Evolutionary conservation across 2,329 filamentous ascomycete genomes (phyloP), one percentile per base, ranked within the genome.

Genomic region (Colletotrichum magnum): DNA sequence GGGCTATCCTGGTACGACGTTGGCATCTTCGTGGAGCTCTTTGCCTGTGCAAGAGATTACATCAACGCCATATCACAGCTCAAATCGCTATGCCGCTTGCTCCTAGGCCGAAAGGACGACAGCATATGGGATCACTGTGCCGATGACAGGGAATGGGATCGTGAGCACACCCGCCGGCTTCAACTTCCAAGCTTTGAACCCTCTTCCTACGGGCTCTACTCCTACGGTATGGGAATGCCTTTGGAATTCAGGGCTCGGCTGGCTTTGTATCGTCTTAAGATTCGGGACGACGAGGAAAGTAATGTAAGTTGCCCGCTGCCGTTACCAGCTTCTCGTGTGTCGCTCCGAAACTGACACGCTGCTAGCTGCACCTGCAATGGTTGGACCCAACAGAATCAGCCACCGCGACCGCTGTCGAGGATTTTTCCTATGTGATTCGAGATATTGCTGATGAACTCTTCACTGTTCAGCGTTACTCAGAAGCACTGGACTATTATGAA

Each of bases 61-160:
- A 80, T 85, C 6, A 86, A 91, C 72, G 94, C 93, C 3, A 87
- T 97, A 3, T 79, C 80, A 32, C 88, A 92, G 71, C 84, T 97
- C 13, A 96, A 93, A 77, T 85, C 85, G 2, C 80, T 97, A 16
- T 89, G 92, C 24, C 87, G 97, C 65, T 97, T 94, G 94, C 85
- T 97, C 63, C 84, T 97, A 47, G 93, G 93, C 9, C 90, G 96
- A 57, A 83, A 86, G 43, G 83, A 87, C 5, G 95, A 99, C 77
- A 79, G 76, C 0, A 94, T 90, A 75, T 99, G 96, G 96, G 77
- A 86, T 9, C 85, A 87, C 72, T 83, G 87, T 36, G 84, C 88
- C 5, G 94, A 98, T 77, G 94, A 97, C 78, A 88, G 94, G 65
- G 96, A 99, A 80, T 99, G 94, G 89, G 96, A 99, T 77, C 80